These are phyloP conservation scores for Clavispora vitiphila DNA, from an alignment of 805 yeast genomes.

Conservation along the genomic window DNA sequence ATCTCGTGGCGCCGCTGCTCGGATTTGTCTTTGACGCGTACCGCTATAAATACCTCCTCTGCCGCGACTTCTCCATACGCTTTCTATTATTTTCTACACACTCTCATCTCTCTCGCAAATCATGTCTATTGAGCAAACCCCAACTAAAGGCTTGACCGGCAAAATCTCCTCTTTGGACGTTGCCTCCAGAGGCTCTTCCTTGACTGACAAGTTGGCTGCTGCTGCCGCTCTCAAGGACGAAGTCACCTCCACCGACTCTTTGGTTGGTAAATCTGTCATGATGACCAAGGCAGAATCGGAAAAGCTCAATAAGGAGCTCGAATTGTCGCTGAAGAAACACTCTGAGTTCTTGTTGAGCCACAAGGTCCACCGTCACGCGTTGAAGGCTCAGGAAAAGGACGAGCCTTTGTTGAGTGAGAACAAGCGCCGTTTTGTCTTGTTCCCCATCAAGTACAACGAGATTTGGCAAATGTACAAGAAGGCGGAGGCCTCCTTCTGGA, in stretches of 20 bases:
- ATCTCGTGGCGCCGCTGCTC: slow-evolving; percentile 5
- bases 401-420: slow-evolving; percentile 88
- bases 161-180: slow-evolving; percentile 38
- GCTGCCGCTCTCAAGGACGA: slow-evolving; percentile 20
- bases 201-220: slow-evolving; percentile 41
- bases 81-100: neutral
- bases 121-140: slow-evolving; percentile 37
- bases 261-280: slow-evolving; percentile 13
- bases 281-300: slow-evolving; percentile 13
- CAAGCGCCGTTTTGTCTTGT: slow-evolving; percentile 82
- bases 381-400: slow-evolving; percentile 73
- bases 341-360: slow-evolving; percentile 54
- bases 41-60: neutral
- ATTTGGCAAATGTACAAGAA: slow-evolving; percentile 98
- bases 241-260: slow-evolving; percentile 13
- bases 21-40: neutral
- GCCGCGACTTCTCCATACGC: neutral
- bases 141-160: slow-evolving; percentile 44
- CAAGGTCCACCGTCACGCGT: slow-evolving; percentile 63
- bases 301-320: slow-evolving; percentile 20
- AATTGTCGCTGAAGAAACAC: slow-evolving; percentile 38
- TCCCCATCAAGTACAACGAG: slow-evolving; percentile 96
- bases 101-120: neutral
- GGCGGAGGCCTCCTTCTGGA: slow-evolving; percentile 99
- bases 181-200: slow-evolving; percentile 29